Percentiles rank a stretch among this genome's conserved stretches.
Evolutionary conservation across 1,284 basidiomycete species (phyloP).

Genomic region (Ustilago lituana): DNA sequence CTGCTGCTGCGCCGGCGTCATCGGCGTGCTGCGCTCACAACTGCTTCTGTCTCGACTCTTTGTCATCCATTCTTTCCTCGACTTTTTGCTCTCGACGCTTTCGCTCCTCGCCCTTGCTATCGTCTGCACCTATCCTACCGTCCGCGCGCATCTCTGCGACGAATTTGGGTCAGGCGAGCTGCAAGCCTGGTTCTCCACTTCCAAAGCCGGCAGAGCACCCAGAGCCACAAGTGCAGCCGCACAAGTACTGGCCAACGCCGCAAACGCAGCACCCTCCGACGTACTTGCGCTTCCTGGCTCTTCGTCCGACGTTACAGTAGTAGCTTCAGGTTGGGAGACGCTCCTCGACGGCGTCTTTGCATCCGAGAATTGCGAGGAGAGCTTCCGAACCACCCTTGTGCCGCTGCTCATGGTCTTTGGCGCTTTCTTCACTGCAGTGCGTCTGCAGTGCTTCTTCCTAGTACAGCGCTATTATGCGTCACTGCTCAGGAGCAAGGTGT

Average conservation of each 20-base stretch:
- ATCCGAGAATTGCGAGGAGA: conserved; percentile 52
- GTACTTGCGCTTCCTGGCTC: neutral
- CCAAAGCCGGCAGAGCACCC: neutral
- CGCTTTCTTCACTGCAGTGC: conserved; percentile 36
- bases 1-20: conserved; percentile 43
- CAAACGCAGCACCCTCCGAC: neutral
- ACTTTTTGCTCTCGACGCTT: conserved; percentile 51
- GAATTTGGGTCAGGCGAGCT: conserved; percentile 43
- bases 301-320: conserved; percentile 12
- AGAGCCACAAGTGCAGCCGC: neutral
- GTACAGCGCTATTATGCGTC: conserved; percentile 35
- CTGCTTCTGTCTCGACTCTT: conserved; percentile 49
- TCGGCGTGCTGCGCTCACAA: conserved; percentile 44
- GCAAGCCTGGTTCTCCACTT: conserved; percentile 26
- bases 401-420: conserved; percentile 46
- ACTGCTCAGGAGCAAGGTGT: conserved; percentile 28
- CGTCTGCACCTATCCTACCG: conserved; percentile 48
- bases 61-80: conserved; percentile 54
- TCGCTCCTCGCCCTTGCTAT: conserved; percentile 49
- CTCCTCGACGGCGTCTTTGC: conserved; percentile 45
- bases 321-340: conserved; percentile 47
- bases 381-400: conserved; percentile 40
- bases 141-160: conserved; percentile 53
- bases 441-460: conserved; percentile 49
- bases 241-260: neutral